Conservation (phyloP, 768 basidiomycete species). For the Suillus fuscotomentosus region DNA sequence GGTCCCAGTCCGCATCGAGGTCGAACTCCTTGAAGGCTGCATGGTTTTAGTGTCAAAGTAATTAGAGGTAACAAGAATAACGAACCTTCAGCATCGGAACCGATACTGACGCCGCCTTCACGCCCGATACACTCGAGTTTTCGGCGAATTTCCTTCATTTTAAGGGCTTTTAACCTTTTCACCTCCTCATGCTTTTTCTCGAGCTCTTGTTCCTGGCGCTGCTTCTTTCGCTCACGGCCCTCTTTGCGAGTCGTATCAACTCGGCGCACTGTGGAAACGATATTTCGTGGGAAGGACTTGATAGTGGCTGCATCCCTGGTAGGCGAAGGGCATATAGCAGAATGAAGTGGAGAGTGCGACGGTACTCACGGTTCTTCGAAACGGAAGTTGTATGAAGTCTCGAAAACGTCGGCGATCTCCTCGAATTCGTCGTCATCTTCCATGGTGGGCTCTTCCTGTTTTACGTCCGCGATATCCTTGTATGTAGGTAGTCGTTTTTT, state of each 20-base stretch:
- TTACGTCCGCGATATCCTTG: conserved; percentile 58
- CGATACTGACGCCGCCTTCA: conserved; percentile 58
- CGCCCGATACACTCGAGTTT: conserved; percentile 72
- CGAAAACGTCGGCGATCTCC: conserved; percentile 88
- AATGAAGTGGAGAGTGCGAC: neutral
- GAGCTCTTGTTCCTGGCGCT: conserved; percentile 58
- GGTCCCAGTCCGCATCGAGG: conserved; percentile 93
- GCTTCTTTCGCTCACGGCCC: conserved; percentile 74
- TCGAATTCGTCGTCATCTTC: conserved; percentile 80
- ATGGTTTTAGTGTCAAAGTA: neutral
- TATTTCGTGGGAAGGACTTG: conserved; percentile 71
- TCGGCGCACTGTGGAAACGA: conserved; percentile 63
- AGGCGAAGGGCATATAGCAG: neutral
- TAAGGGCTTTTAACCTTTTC: conserved; percentile 76
- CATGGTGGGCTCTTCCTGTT: conserved; percentile 3
- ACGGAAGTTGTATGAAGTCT: conserved; percentile 96
- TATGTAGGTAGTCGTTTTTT: conserved; percentile 80
- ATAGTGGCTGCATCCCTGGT: conserved; percentile 65
- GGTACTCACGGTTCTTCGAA: conserved; percentile 89
- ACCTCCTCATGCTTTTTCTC: conserved; percentile 64
- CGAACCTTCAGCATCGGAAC: conserved; percentile 24
- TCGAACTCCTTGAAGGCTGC: conserved; percentile 70
- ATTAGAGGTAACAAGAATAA: neutral
- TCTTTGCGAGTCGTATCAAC: conserved; percentile 79
- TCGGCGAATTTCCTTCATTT: conserved; percentile 75